Evolutionary conservation across 2,329 filamentous ascomycete genomes (phyloP).

Genomic region (Cladosporium phlei): DNA sequence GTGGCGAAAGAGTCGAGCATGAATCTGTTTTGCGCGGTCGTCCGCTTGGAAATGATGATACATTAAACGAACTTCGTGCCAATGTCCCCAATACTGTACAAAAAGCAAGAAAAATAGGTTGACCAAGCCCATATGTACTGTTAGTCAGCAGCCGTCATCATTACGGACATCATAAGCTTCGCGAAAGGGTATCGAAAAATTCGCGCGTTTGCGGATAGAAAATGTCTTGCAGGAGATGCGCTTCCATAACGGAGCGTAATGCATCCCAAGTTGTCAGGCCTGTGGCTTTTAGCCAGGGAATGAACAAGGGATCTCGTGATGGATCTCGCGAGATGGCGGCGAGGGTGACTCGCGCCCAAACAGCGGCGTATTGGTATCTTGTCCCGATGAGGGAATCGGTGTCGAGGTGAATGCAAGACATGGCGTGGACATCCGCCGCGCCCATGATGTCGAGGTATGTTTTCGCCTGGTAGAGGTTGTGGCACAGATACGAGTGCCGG

Average conservation of each 20-base stretch:
- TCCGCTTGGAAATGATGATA: neutral
- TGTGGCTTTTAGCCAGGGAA: constrained; percentile 4
- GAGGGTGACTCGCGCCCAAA: constrained; percentile 21
- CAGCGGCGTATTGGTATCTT: constrained; percentile 19
- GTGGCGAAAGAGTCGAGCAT: neutral
- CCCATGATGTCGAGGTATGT: constrained; percentile 16
- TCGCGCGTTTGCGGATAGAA: neutral
- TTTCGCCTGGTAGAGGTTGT: constrained; percentile 12
- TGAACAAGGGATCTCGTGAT: constrained; percentile 11
- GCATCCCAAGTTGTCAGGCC: constrained; percentile 12
- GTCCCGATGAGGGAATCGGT: constrained; percentile 20
- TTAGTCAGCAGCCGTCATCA: too few species aligned
- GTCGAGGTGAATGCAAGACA: constrained; percentile 19
- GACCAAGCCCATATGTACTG: neutral
- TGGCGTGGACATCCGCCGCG: constrained; percentile 12
- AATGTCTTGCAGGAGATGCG: constrained; percentile 7
- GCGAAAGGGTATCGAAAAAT: neutral
- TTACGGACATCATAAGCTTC: neutral
- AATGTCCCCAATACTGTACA: neutral
- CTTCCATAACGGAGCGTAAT: constrained; percentile 7
- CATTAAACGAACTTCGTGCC: neutral
- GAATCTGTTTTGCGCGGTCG: neutral
- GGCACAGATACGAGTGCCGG: constrained; percentile 16
- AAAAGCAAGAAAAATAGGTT: neutral
- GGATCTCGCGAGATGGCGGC: constrained; percentile 22